These are phyloP conservation scores for Populus ilicifolia DNA, from an alignment of 345 rosid species.

Conservation along the genomic window DNA sequence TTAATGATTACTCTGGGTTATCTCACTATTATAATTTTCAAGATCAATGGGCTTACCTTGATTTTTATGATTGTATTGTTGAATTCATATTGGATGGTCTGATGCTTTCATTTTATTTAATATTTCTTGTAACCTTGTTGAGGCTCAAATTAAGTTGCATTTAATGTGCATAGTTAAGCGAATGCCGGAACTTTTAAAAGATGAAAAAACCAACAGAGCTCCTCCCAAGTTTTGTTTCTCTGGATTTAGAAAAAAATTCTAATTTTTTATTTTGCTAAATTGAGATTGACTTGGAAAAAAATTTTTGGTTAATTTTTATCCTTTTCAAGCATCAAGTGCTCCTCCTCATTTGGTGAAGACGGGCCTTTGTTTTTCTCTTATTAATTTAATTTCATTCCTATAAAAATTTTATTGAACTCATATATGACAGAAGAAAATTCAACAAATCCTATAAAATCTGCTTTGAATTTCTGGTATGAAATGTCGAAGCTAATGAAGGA, in stretches of 20 bases:
- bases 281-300: neutral
- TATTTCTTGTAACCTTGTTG: neutral
- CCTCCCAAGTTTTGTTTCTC: neutral
- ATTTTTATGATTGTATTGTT: neutral
- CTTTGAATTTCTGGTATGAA: neutral
- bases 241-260: neutral
- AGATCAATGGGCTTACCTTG: neutral
- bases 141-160: neutral
- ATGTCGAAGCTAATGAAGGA: neutral
- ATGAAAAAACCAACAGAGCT: neutral
- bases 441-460: neutral
- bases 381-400: neutral
- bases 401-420: neutral
- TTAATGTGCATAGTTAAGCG: neutral
- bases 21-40: neutral
- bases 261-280: neutral
- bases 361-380: neutral
- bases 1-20: neutral
- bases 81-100: neutral
- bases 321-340: neutral
- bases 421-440: neutral
- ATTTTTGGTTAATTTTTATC: neutral
- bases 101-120: neutral
- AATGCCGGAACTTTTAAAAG: neutral
- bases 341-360: neutral